phyloP scores from a whole-genome alignment of 768 basidiomycete species.

The Hygrocybe punicea region DNA sequence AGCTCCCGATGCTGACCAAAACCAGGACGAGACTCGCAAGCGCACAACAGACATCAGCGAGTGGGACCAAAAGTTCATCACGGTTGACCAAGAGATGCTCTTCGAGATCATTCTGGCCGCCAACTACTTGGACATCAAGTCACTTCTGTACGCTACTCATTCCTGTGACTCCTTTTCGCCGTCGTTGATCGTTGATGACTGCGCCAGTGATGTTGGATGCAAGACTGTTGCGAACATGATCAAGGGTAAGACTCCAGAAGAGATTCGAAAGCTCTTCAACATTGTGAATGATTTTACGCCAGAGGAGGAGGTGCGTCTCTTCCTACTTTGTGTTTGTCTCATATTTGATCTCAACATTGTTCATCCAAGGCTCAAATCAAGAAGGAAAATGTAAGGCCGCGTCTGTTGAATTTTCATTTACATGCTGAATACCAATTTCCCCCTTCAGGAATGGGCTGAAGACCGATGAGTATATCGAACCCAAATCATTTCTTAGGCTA shows the following conservation, averaged over 20 bases:
- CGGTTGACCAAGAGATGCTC: conserved; percentile 99
- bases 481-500: conserved; percentile 6
- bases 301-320: conserved; percentile 81
- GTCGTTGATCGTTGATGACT: not conserved
- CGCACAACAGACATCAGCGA: conserved; percentile 98
- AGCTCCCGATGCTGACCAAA: conserved; percentile 71
- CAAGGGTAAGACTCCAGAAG: conserved; percentile 99
- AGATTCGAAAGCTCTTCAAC: conserved; percentile 98
- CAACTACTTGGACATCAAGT: conserved; percentile 99
- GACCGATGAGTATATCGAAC: conserved; percentile 57
- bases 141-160: conserved; percentile 70
- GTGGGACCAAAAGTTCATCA: conserved; percentile 99
- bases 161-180: conserved; percentile 4
- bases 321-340: conserved; percentile 7
- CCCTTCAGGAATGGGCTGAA: conserved; percentile 83
- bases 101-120: conserved; percentile 99
- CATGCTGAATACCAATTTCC: conserved; percentile 17
- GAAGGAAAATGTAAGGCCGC: conserved; percentile 88
- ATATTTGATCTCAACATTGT: conserved; percentile 7
- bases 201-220: conserved; percentile 88
- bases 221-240: conserved; percentile 99
- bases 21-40: conserved; percentile 91
- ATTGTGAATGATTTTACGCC: conserved; percentile 98
- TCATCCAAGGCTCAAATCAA: conserved; percentile 84
- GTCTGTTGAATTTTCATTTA: conserved; percentile 1